Evolutionary conservation across 164 flowering plant genomes (phyloP), one percentile per base, ranked within the genome.

Genomic region (Dillenia turbinata): DNA sequence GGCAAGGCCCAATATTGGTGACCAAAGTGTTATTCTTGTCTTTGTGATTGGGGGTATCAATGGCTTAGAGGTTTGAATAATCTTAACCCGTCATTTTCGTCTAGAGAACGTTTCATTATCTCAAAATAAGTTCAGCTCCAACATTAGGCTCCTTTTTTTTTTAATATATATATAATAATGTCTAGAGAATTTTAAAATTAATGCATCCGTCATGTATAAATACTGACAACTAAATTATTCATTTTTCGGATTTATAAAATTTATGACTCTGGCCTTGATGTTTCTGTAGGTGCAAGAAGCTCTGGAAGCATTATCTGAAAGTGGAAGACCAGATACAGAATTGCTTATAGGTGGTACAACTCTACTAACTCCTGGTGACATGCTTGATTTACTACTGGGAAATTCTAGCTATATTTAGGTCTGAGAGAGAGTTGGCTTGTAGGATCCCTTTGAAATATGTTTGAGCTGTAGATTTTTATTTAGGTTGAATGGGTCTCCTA

Each of bases 1-100:
- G 99, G 92, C 93, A 60, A 94, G 87, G 74, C 95, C 99, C 44
- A 88, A 78, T 68, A 83, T 94, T 33, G 88, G 78, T 14, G 97
- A 91, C 59, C 99, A 91, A 74, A 85, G 71, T 64, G 76, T 86
- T 56, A 84, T 91, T 68, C 69, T 94, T 59, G 83, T 91, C 68
- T 94, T 94, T 59, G 85, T 94, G 52, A 68, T 89, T 8, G 99
- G 99, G 13, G 99, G 99, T 67, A 85, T 90, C 71, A 94, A 84
- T 65, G 81, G 86, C 47, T 61, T 75, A 7, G 99, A 94, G 99
- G 99, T 94, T 0, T 64, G 83, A 56, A 52, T 66, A 8, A 56
- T 10, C 46, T 62, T 66, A 2, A 44, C 24, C 24, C 58, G 10
- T 10, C 16, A 51, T 14, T 48, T 19, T 16, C 10, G 26, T 7